These are phyloP conservation scores for Wickerhamiella shivajii DNA, from an alignment of 805 yeast species.

Conservation along the genomic window DNA sequence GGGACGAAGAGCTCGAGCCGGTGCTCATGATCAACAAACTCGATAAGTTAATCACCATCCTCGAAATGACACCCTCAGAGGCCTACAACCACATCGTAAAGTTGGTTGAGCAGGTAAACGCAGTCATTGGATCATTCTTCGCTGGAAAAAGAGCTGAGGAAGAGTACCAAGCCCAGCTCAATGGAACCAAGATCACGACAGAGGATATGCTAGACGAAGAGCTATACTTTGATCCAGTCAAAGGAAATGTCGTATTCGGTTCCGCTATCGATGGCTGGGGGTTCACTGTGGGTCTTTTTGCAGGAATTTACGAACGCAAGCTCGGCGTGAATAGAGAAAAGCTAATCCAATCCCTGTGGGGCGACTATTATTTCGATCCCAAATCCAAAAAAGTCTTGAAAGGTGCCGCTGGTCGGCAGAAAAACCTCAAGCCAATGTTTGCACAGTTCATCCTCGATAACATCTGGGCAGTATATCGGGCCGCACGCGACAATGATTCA, in stretches of 20 bases:
- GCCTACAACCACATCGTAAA: slow-evolving; percentile 70
- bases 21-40: slow-evolving; percentile 79
- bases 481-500: slow-evolving; percentile 45
- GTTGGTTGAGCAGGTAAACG: slow-evolving; percentile 83
- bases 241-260: slow-evolving; percentile 81
- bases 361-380: slow-evolving; percentile 80
- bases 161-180: slow-evolving; percentile 43
- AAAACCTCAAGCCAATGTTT: slow-evolving; percentile 66
- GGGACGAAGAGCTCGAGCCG: slow-evolving; percentile 86
- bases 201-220: slow-evolving; percentile 69
- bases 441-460: slow-evolving; percentile 77
- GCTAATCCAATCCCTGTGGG: slow-evolving; percentile 85
- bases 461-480: slow-evolving; percentile 81
- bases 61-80: slow-evolving; percentile 68
- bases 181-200: slow-evolving; percentile 28
- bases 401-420: slow-evolving; percentile 33
- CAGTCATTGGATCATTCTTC: slow-evolving; percentile 82
- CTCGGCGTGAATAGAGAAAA: slow-evolving; percentile 71
- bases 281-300: slow-evolving; percentile 75
- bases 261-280: slow-evolving; percentile 98
- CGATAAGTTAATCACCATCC: slow-evolving; percentile 70
- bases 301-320: slow-evolving; percentile 70
- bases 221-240: slow-evolving; percentile 73
- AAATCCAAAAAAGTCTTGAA: slow-evolving; percentile 73
- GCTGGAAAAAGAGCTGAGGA: slow-evolving; percentile 89